Conservation (phyloP, 495 filamentous ascomycete species). For the Penicillium macrosclerotiorum region DNA sequence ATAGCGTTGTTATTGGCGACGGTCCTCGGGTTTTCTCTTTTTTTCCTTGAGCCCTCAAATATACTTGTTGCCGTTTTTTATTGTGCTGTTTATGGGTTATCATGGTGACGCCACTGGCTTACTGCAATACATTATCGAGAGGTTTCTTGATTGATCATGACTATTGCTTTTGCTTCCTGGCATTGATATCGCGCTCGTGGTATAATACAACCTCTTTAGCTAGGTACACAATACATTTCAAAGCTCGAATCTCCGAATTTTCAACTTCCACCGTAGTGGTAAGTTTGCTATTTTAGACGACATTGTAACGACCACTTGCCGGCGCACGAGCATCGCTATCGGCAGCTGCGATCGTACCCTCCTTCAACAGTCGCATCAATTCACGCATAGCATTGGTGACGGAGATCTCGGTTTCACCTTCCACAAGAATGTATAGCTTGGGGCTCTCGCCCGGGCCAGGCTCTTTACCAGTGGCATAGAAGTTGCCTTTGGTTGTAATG, state of each 20-base stretch:
- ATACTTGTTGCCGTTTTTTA: too few species aligned
- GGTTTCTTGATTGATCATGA: too few species aligned
- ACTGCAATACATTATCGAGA: too few species aligned
- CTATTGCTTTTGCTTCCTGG: too few species aligned
- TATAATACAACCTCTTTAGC: constrained; percentile 26
- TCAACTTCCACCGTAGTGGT: too few species aligned
- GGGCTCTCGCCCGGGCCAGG: constrained; percentile 70
- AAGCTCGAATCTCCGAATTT: too few species aligned
- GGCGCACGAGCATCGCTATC: constrained; percentile 80
- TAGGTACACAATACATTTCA: constrained; percentile 1
- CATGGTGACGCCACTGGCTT: too few species aligned
- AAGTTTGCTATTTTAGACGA: constrained; percentile 64
- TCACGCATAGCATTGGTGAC: constrained; percentile 91
- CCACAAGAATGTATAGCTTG: constrained; percentile 95
- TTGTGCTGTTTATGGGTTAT: too few species aligned
- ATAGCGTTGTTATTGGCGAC: constrained; percentile 1
- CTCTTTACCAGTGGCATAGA: constrained; percentile 78
- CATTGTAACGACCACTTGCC: constrained; percentile 83
- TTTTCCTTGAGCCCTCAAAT: not conserved
- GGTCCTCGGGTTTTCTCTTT: not conserved
- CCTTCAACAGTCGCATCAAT: constrained; percentile 80
- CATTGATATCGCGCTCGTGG: too few species aligned
- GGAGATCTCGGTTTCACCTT: constrained; percentile 91
- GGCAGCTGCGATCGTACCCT: constrained; percentile 88
- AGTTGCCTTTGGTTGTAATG: constrained; percentile 96